A percentile compares a stretch with the other conserved stretches of the same genome.
Evolutionary conservation across 257 asterid species (phyloP).

Genomic region (Cynanchum wilfordii): DNA sequence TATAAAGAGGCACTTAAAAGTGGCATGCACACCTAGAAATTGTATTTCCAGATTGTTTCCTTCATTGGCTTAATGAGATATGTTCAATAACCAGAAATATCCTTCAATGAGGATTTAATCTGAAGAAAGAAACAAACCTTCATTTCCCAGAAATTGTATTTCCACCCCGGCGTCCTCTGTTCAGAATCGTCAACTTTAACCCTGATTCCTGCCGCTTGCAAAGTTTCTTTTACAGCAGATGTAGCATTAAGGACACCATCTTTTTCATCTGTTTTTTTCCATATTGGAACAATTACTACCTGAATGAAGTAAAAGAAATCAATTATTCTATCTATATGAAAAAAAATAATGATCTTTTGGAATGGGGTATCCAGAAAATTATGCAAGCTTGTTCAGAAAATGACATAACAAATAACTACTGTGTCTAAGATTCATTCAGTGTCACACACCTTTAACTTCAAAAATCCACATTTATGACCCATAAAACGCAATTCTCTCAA

Average conservation of each 20-base stretch:
- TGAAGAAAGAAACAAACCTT: slow-evolving; percentile 45
- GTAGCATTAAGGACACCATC: slow-evolving; percentile 65
- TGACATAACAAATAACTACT: too few relatives aligned
- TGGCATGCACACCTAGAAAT: not conserved
- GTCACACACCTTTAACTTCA: not conserved
- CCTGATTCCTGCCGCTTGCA: slow-evolving; percentile 72
- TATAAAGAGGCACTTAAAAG: not conserved
- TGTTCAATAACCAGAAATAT: not conserved
- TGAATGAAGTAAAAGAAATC: slow-evolving; percentile 28
- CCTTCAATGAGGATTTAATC: not conserved
- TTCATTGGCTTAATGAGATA: not conserved
- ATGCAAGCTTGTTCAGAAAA: not conserved
- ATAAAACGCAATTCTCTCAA: not conserved
- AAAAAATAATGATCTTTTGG: not conserved
- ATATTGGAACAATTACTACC: slow-evolving; percentile 90
- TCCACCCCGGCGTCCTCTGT: slow-evolving; percentile 99
- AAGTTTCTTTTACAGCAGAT: slow-evolving; percentile 58
- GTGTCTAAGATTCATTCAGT: not conserved
- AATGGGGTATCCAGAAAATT: not conserved
- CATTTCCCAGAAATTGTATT: slow-evolving; percentile 97
- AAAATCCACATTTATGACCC: not conserved
- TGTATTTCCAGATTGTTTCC: not conserved
- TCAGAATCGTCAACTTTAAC: slow-evolving; percentile 86
- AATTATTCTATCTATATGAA: not conserved
- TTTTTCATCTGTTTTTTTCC: slow-evolving; percentile 79